Evolutionary conservation across 202 grass and related monocot species (phyloP), one percentile per base, ranked within the genome.

Genomic region (Zizania palustris): DNA sequence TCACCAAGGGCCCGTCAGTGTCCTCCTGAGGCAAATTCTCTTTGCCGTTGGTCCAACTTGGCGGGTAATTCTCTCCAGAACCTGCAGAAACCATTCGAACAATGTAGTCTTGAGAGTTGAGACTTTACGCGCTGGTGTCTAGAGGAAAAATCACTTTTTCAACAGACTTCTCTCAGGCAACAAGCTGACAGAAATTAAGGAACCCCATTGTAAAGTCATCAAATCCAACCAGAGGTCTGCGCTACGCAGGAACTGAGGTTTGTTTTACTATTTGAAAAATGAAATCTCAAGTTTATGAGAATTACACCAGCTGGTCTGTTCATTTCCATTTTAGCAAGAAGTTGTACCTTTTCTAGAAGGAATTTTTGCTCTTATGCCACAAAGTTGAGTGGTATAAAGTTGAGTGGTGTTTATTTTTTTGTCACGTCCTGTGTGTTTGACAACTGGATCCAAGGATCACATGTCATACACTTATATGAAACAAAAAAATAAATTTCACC

Each of bases 1-100:
- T 88, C 51, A 93, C 91, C 88, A 93, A 43, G 91, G 91, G 16
- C 91, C 91, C 5, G 91, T 90, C 36, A 88, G 71, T 33, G 91
- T 93, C 85, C 91, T 93, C 58, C 75, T 73, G 66, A 93, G 70
- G 80, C 85, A 88, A 56, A 90, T 46, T 80, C 87, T 90, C 82
- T 93, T 93, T 15, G 88, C 72, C 10, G 70, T 93, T 0, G 85
- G 85, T 67, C 78, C 74, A 61, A 58, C 54, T 82, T 85, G 82
- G 37, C 81, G 36, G 13, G 15, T 83, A 62, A 74, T 57, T 58
- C 60, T 85, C 79, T 90, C 88, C 19, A 82, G 15, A 10, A 63
- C 78, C 91, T 93, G 85, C 13, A 60, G 7, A 75, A 35, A 76
- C 11, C 63, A 69, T 75, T 76, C 4, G 78, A n/a, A 57, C 1